A percentile compares a stretch with the other conserved stretches of the same genome.
These are phyloP conservation scores for Paxillus involutus DNA, from an alignment of 768 basidiomycete species.

Conservation along the genomic window DNA sequence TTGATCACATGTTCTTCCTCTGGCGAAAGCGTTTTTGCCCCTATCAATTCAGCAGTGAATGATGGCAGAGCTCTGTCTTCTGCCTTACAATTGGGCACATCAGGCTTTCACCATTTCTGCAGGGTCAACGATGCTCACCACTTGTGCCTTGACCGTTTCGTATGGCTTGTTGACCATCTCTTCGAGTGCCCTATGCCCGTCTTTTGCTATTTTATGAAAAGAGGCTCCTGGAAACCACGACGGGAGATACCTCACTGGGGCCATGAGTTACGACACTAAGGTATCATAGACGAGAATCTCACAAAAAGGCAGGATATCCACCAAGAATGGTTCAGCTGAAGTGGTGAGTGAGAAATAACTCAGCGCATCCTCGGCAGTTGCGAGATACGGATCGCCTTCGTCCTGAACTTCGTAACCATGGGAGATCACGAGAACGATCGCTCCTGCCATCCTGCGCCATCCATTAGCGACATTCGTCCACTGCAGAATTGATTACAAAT, in stretches of 20 bases:
- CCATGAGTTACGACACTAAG: not conserved
- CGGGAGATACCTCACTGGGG: slow-evolving; percentile 20
- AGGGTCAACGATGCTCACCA: slow-evolving; percentile 29
- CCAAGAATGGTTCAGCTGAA: not conserved
- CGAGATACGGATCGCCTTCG: slow-evolving; percentile 34
- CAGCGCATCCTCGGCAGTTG: slow-evolving; percentile 23
- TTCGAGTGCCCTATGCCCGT: slow-evolving; percentile 25
- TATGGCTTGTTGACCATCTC: slow-evolving; percentile 47
- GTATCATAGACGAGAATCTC: not conserved
- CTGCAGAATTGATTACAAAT: not conserved
- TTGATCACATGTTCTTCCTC: slow-evolving; percentile 4
- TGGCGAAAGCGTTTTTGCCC: not conserved
- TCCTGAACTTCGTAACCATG: slow-evolving; percentile 38
- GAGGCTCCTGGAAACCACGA: slow-evolving; percentile 30
- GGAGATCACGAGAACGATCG: slow-evolving; percentile 32
- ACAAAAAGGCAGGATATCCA: slow-evolving; percentile 11
- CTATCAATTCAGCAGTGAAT: not conserved
- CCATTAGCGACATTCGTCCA: not conserved
- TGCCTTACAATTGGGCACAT: not conserved
- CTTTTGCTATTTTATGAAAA: slow-evolving; percentile 27
- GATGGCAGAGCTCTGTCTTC: slow-evolving; percentile 4
- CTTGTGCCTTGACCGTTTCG: slow-evolving; percentile 39
- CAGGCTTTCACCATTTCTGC: not conserved
- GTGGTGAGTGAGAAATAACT: slow-evolving; percentile 7
- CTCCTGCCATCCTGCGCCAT: slow-evolving; percentile 1